Conservation (phyloP, 805 yeast genomes). For the Saccharomycopsis schoenii region DNA sequence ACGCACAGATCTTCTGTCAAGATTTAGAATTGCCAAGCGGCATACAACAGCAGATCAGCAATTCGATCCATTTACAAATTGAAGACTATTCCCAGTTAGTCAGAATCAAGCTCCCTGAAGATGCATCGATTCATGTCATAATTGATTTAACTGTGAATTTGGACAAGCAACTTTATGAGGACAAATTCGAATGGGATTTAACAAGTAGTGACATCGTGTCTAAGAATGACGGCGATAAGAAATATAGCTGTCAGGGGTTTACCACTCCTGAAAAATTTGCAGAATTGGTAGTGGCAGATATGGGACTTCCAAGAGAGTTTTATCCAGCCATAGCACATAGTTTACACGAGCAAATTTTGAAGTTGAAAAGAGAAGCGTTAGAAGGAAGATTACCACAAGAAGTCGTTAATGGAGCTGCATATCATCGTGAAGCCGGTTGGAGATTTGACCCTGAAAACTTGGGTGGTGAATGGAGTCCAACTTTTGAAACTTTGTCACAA, state of each 20-base stretch:
- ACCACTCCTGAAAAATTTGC: constrained; percentile 83
- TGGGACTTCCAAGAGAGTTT: constrained; percentile 80
- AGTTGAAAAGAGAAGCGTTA: constrained; percentile 70
- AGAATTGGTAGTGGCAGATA: constrained; percentile 64
- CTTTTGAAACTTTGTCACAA: constrained; percentile 73
- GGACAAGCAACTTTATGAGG: constrained; percentile 78
- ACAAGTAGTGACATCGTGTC: constrained; percentile 26
- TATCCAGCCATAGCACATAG: constrained; percentile 83
- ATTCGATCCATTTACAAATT: constrained; percentile 69
- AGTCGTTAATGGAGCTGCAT: constrained; percentile 48
- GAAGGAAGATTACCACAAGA: constrained; percentile 53
- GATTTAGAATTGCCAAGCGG: constrained; percentile 74
- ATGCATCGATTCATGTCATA: constrained; percentile 61
- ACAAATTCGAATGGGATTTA: constrained; percentile 92
- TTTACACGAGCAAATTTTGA: constrained; percentile 66
- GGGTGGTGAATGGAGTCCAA: constrained; percentile 82
- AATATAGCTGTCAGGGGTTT: constrained; percentile 9
- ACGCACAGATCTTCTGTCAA: constrained; percentile 65
- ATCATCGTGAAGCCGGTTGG: constrained; percentile 53
- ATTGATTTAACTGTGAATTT: constrained; percentile 74
- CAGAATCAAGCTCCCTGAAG: constrained; percentile 55
- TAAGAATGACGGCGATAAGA: constrained; percentile 22
- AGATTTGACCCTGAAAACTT: constrained; percentile 66
- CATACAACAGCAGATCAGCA: constrained; percentile 53
- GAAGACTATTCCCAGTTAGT: constrained; percentile 63